Evolutionary conservation across 257 asterid species (phyloP).

Genomic region (Salvia miltiorrhiza): DNA sequence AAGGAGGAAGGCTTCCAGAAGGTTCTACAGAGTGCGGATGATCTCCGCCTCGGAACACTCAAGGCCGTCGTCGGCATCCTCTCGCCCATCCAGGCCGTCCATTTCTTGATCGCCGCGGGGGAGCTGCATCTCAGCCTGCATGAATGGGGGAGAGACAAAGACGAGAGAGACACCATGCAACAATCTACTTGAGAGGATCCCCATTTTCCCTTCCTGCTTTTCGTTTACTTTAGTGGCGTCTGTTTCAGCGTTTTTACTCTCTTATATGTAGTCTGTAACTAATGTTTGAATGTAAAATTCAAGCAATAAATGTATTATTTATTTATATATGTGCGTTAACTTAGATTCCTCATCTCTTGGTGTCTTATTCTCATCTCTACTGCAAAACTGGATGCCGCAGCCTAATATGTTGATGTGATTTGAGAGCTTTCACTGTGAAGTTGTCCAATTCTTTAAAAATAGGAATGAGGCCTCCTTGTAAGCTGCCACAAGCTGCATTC

Average conservation of each 20-base stretch:
- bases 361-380: neutral
- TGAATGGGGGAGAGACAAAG: constrained; percentile 47
- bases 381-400: constrained; percentile 26
- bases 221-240: neutral
- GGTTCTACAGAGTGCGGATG: constrained; percentile 40
- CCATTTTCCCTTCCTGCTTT: too few relatives aligned
- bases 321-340: too few relatives aligned
- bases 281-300: too few relatives aligned
- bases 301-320: too few relatives aligned
- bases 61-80: constrained; percentile 20
- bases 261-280: too few relatives aligned
- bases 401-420: constrained; percentile 76
- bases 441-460: constrained; percentile 84
- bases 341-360: neutral
- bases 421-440: constrained; percentile 67
- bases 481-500: constrained; percentile 80
- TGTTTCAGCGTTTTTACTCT: neutral
- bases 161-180: constrained; percentile 10
- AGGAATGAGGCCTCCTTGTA: constrained; percentile 83
- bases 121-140: constrained; percentile 53
- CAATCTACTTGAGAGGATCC: too few relatives aligned
- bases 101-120: constrained; percentile 62
- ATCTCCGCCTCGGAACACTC: constrained; percentile 43
- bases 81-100: constrained; percentile 40
- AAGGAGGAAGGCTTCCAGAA: constrained; percentile 37